Evolutionary conservation across 305 asterid species (phyloP).

Genomic region (Solanum chacoense): DNA sequence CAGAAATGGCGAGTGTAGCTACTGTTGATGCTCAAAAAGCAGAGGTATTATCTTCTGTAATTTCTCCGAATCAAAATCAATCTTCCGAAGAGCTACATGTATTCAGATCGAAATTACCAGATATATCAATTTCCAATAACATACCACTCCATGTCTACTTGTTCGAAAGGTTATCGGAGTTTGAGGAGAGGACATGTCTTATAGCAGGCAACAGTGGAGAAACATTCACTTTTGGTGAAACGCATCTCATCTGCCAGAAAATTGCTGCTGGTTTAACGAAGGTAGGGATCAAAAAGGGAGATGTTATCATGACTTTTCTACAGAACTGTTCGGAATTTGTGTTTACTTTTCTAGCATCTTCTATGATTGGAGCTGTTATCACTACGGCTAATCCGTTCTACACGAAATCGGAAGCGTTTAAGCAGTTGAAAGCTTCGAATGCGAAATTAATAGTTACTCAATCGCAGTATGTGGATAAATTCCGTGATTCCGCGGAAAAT

Average conservation of each 20-base stretch:
- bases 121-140: conserved; percentile 40
- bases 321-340: conserved; percentile 69
- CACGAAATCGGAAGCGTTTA: conserved; percentile 48
- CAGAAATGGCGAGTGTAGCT: conserved; percentile 31
- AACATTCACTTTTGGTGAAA: conserved; percentile 45
- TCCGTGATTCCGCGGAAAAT: conserved; percentile 30
- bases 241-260: conserved; percentile 37
- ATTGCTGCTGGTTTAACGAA: conserved; percentile 52
- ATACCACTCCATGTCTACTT: conserved; percentile 66
- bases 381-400: conserved; percentile 69
- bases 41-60: conserved; percentile 20
- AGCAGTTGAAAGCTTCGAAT: conserved; percentile 44
- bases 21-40: conserved; percentile 36
- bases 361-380: conserved; percentile 58
- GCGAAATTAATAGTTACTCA: conserved; percentile 55
- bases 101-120: conserved; percentile 55
- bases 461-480: conserved; percentile 54
- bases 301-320: conserved; percentile 58
- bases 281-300: conserved; percentile 38
- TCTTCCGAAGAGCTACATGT: conserved; percentile 13
- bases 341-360: conserved; percentile 59
- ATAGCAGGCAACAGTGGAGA: conserved; percentile 31
- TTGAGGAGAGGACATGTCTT: conserved; percentile 43
- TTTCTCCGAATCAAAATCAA: background rate
- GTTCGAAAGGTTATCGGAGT: conserved; percentile 24